phyloP scores from a whole-genome alignment of 805 yeast genomes.

The Hagleromyces aurorensis region DNA sequence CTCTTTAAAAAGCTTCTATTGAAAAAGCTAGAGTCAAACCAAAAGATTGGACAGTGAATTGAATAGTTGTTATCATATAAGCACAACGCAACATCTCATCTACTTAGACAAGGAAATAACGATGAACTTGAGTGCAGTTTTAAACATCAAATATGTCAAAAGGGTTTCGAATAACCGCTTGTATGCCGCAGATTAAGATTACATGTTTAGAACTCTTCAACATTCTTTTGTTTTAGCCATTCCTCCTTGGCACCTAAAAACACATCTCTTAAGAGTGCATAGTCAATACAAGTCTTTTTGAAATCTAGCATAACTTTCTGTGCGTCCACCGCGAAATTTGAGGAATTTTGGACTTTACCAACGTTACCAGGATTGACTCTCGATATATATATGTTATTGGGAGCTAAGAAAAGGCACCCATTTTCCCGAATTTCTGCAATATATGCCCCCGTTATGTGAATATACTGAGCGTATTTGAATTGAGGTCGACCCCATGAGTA shows the following conservation, averaged over 20 bases:
- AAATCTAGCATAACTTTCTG: conserved; percentile 68
- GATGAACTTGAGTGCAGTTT: neutral
- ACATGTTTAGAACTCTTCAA: conserved; percentile 17
- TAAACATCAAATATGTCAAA: neutral
- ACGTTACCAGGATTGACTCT: conserved; percentile 48
- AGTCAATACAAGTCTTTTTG: conserved; percentile 51
- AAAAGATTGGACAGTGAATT: too few species aligned
- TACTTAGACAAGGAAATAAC: neutral
- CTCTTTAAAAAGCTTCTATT: too few species aligned
- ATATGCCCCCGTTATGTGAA: conserved; percentile 83
- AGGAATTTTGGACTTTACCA: conserved; percentile 26
- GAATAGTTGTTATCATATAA: too few species aligned
- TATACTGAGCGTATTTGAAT: conserved; percentile 79
- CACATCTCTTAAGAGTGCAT: conserved; percentile 39
- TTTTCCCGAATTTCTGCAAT: conserved; percentile 78
- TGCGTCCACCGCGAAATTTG: conserved; percentile 46
- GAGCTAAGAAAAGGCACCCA: conserved; percentile 75
- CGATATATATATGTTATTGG: conserved; percentile 77
- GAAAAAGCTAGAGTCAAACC: too few species aligned
- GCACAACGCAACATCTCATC: too few species aligned
- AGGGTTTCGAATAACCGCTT: neutral
- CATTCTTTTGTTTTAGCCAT: conserved; percentile 34
- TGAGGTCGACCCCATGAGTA: conserved; percentile 91
- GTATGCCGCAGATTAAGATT: too few species aligned
- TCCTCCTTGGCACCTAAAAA: conserved; percentile 51